Percentiles rank a stretch among this genome's conserved stretches.
Evolutionary conservation across 2,329 filamentous ascomycete species (phyloP).

Genomic region (Sporothrix mexicana): DNA sequence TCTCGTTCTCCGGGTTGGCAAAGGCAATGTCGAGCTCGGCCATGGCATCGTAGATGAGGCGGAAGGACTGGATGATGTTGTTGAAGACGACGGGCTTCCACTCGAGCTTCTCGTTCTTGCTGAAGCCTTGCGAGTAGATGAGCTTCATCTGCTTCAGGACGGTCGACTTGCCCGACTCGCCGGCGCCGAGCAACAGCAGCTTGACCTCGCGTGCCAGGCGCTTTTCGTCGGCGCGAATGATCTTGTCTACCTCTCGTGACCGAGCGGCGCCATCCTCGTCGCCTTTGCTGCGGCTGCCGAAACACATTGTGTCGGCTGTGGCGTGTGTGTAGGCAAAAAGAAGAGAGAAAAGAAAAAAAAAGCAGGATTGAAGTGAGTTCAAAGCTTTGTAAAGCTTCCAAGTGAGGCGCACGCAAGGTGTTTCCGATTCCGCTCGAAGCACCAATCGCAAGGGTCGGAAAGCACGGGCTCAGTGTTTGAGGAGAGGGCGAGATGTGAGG

Average conservation of each 20-base stretch:
- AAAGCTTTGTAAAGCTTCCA: background rate
- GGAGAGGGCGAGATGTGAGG: background rate
- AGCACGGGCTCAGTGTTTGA: background rate
- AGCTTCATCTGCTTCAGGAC: conserved; percentile 99
- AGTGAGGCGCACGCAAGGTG: background rate
- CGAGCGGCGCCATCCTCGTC: conserved; percentile 58
- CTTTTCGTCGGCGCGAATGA: conserved; percentile 87
- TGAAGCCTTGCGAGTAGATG: conserved; percentile 93
- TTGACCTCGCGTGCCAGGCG: conserved; percentile 86
- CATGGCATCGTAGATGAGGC: conserved; percentile 90
- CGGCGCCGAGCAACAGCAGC: conserved; percentile 85
- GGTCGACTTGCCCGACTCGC: conserved; percentile 94
- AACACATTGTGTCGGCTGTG: conserved; percentile 62
- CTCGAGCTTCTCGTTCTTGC: conserved; percentile 85
- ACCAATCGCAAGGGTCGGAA: conserved; percentile 15
- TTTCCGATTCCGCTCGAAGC: conserved; percentile 5
- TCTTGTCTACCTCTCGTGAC: conserved; percentile 81
- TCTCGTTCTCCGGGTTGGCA: conserved; percentile 79
- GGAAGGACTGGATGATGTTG: conserved; percentile 91
- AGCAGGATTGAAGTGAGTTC: background rate
- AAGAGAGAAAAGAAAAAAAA: background rate
- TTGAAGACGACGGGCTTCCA: conserved; percentile 95
- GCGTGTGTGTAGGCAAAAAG: background rate
- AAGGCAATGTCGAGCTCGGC: conserved; percentile 80
- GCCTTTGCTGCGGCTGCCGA: conserved; percentile 61